Evolutionary conservation across 768 basidiomycete species (phyloP), one percentile per base, ranked within the genome.

Genomic region (Mycena capillaripes): DNA sequence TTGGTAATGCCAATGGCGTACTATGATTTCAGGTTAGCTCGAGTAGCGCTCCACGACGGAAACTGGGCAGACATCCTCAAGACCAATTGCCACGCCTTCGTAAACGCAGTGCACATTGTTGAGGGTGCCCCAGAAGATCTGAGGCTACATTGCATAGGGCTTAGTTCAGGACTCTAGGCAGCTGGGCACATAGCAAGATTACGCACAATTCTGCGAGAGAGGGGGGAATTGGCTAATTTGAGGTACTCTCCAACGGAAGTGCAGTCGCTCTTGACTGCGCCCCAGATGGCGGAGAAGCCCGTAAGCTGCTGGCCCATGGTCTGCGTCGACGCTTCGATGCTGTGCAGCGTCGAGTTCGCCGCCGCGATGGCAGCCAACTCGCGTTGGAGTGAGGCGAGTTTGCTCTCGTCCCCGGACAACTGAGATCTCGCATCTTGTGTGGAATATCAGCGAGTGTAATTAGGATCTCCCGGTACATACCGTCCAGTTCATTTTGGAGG

Each of bases 231-330:
- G 30, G 55, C 32, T 5, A 34, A n/a, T 19, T 17, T 52, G 46
- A 63, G 27, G n/a, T 63, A 63, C 30, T 36, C 8, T 17, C 23
- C 11, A 30, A 63, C 48, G 5, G 27, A 17, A 36, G 29, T 29
- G 61, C 61, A 63, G 61, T 63, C 61, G n/a, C 61, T 63, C 30
- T 17, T 23, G 6, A 63, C 61, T 14, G 61, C 61, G 34, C 11
- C 21, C 61, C 61, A 63, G 30, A 63, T 52, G 17, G 30, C 44
- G 7, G 61, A 30, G 48, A 63, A 63, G 21, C 46, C 48, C 61
- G 3, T 5, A 27, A 63, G 29, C 27, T 63, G 61, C 32, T 32
- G 32, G 48, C 32, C 34, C 44, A 63, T 63, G 48, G 46, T 63
- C 48, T 63, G 61, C 12, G 61, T 52, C 10, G 48, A 34, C 3